Evolutionary conservation across 768 basidiomycete species (phyloP), one percentile per base, ranked within the genome.

Genomic region (Myochromella boudieri): DNA sequence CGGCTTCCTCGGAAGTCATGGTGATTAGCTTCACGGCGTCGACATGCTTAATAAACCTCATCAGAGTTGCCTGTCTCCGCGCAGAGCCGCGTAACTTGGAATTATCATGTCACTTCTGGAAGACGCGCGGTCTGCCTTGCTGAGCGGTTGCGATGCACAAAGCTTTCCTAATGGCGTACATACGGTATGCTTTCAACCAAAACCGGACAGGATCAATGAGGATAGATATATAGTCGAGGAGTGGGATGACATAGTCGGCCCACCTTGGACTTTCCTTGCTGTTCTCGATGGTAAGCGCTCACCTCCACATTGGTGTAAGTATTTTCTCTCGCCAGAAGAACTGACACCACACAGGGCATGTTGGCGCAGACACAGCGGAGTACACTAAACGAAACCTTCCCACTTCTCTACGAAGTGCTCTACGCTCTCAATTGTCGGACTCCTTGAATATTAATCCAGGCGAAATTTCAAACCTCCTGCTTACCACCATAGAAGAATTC

Each of bases 121-220:
- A 27, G 43, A 53, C 34, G 38, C 47, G 32, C 51, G 51, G 8
- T 38, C 42, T 14, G 24, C 43, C 32, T 53, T 53, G 34, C 0
- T 21, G 10, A 41, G 20, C 6, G 26, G 33, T 11, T 53, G 51
- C 28, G 7, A 48, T 24, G 32, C 42, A 8, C 36, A 12, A 4
- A 42, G 34, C 12, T 45, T 48, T 21, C 8, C 22, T 15, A 28
- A 29, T 5, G 39, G 43, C n/a, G 45, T 53, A 15, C 46, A 53
- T 28, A 28, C 47, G 8, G 51, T 53, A 5, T 48, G 46, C n/a
- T 53, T 53, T 27, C 51, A 53, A 36, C 51, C 51, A 12, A 53
- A 37, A 9, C 51, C 46, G 7, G 20, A 29, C 10, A 22, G 46
- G 8, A 22, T 24, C 14, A 53, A 44, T 24, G 47, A 53, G 36